Percentiles rank a stretch among this genome's conserved stretches.
phyloP scores from a whole-genome alignment of 495 filamentous ascomycete species.

The Neurospora sublineolata region DNA sequence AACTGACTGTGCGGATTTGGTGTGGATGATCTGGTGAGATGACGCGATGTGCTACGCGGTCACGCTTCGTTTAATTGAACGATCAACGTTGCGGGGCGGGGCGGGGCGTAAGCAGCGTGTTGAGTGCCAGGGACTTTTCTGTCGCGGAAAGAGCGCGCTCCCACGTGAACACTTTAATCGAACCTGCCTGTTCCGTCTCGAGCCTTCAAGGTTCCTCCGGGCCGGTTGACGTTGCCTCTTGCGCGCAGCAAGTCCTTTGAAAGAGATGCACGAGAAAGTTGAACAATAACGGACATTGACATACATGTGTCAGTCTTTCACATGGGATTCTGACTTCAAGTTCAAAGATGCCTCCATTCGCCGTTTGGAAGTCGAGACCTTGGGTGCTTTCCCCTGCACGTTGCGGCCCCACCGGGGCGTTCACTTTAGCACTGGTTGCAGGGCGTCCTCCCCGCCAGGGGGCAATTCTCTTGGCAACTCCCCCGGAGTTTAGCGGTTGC shows the following conservation, averaged over 20 bases:
- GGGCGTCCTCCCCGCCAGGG: not conserved
- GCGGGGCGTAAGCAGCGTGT: constrained; percentile 4
- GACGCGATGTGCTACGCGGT: not conserved
- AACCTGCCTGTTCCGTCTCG: not conserved
- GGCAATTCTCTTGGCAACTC: not conserved
- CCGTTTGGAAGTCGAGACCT: not conserved
- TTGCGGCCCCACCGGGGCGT: not conserved
- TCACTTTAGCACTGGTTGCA: not conserved
- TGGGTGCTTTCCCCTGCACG: not conserved
- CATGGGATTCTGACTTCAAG: not conserved
- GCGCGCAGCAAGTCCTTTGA: not conserved
- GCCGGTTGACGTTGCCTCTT: not conserved
- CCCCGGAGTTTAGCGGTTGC: not conserved
- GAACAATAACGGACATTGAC: not conserved
- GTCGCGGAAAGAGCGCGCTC: constrained; percentile 11
- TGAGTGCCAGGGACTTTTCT: not conserved
- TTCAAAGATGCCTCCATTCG: not conserved
- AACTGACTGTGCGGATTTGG: not conserved
- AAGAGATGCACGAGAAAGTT: not conserved
- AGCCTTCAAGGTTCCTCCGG: not conserved
- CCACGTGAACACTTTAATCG: constrained; percentile 7
- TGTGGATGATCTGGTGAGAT: not conserved
- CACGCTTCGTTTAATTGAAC: not conserved
- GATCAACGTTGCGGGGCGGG: not conserved
- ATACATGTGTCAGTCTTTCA: not conserved